Base-by-base conservation (phyloP, 2,329 filamentous ascomycete species). In the Cladosporium sp. region DNA sequence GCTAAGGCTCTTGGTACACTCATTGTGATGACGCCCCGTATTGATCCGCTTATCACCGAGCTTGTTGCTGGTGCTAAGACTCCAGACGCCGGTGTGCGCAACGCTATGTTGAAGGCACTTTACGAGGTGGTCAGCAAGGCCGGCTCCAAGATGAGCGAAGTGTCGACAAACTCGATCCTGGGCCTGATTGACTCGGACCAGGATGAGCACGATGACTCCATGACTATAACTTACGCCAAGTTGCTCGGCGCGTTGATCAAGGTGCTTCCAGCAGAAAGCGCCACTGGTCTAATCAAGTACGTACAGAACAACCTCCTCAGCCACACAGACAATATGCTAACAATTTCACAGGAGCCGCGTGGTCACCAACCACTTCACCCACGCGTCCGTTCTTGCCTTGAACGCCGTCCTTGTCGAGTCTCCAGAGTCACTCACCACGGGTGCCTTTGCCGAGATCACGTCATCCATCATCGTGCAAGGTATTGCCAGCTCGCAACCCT, bases 61-160 rank as follows among this genome's bases (percentile, higher is more conserved):
- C 85, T 99, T 58, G 93, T 98, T 24, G 91, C 95, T n/a, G 95
- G 95, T 57, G 95, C 93, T 30, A 97, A 94, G 83, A 98, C 95
- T 0, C 82, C 87, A 1, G 94, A 98, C 75, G 76, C 88, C 6
- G 94, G 94, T 55, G 95, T 99, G 70, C 92, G 88, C 79, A 95
- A 91, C 71, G 95, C 95, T 32, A 99, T 99, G 95, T 85, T 99
- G 74, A 97, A 96, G 82, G 95, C 95, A 3, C 81, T 99, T 55
- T 97, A 96, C 76, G 94, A 98, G 76, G 95, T 99, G 34, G 90
- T 99, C 68, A 94, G 92, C 83, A 97, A 97, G 80, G 94, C 93
- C 21, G 95, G 95, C 64, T 85, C 85, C 66, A 97, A 94, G 79
- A 99, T 99, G 95, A 93, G 92, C 73, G 95, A 98, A 74, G 82